A percentile compares a stretch with the other conserved stretches of the same genome.
Evolutionary conservation across 768 basidiomycete genomes (phyloP).

Genomic region (Xerocomellus amylosporus): DNA sequence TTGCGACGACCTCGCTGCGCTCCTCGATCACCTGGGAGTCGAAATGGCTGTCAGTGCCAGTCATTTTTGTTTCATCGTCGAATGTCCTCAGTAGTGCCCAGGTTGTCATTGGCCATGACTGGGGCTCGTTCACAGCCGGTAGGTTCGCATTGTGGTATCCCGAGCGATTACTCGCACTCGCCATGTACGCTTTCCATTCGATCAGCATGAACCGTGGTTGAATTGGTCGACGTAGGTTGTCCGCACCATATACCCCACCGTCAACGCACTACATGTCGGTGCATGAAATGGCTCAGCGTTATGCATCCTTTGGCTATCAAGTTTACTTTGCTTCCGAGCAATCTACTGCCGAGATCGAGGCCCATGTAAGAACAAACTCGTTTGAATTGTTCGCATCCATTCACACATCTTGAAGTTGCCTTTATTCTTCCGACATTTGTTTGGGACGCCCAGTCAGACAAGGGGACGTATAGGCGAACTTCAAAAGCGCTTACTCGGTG

Average conservation of each 20-base stretch:
- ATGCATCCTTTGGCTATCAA: constrained; percentile 66
- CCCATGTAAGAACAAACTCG: constrained; percentile 40
- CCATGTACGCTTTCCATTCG: constrained; percentile 45
- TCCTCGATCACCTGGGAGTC: constrained; percentile 57
- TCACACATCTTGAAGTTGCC: constrained; percentile 29
- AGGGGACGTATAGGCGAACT: constrained; percentile 1
- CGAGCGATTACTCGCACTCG: constrained; percentile 53
- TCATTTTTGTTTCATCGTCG: not conserved
- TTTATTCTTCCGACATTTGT: constrained; percentile 17
- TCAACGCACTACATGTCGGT: constrained; percentile 46
- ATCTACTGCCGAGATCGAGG: constrained; percentile 55
- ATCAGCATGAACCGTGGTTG: not conserved
- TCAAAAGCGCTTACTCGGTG: constrained; percentile 5
- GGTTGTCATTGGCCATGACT: constrained; percentile 79
- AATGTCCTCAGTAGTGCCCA: constrained; percentile 13
- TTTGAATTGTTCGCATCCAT: not conserved
- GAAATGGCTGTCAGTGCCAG: constrained; percentile 48
- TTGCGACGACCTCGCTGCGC: constrained; percentile 59
- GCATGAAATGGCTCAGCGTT: constrained; percentile 46
- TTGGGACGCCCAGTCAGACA: not conserved
- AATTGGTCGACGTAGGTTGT: constrained; percentile 45
- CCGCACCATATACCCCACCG: constrained; percentile 66
- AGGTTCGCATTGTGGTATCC: constrained; percentile 77
- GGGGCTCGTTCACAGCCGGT: constrained; percentile 64
- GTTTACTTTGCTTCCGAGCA: constrained; percentile 56